Evolutionary conservation across 306 rosid genomes (phyloP), one percentile per base, ranked within the genome.

Genomic region (Vicia faba): DNA sequence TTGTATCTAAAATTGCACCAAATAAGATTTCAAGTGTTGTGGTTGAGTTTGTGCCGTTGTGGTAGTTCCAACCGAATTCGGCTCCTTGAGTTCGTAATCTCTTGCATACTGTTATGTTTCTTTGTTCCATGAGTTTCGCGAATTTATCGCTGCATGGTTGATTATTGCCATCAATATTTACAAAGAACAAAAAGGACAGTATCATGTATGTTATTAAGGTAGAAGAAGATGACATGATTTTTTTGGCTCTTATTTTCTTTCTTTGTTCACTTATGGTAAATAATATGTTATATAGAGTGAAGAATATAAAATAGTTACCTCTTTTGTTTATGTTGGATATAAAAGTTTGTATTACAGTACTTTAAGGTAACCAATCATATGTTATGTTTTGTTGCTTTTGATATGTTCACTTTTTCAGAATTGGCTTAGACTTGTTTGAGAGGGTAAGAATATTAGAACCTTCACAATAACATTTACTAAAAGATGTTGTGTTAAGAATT

Each of bases 21-120:
- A 92, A 80, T 6, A 84, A 11, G 39, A 92, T 61, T 3, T 77
- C 77, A 2, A 84, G 5, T 4, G 53, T 57, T 2, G 28, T 41
- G 53, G 25, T 54, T 54, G 36, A 18, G n/a, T 61, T 57, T 0
- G 39, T 15, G 33, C 1, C 1, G 0, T 29, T 58, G 9, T 2
- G 5, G 57, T 26, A 29, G 11, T 5, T 73, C 98, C 98, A 92
- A 0, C 74, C 91, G 5, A 92, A 78, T 66, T 85, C 86, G 0
- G 93, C 95, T 5, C 55, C 86, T 1, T 84, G 75, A 49, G 96
- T 81, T 12, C 84, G 36, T 53, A 92, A 64, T 41, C 8, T 73
- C 65, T 79, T 85, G 89, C 98, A 89, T 0, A 1, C 18, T 44
- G 78, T 14, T 9, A 76, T 13, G 75, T 71, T 82, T 13, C 1